Evolutionary conservation across 345 rosid species (phyloP), one percentile per base, ranked within the genome.

Genomic region (Adansonia digitata): DNA sequence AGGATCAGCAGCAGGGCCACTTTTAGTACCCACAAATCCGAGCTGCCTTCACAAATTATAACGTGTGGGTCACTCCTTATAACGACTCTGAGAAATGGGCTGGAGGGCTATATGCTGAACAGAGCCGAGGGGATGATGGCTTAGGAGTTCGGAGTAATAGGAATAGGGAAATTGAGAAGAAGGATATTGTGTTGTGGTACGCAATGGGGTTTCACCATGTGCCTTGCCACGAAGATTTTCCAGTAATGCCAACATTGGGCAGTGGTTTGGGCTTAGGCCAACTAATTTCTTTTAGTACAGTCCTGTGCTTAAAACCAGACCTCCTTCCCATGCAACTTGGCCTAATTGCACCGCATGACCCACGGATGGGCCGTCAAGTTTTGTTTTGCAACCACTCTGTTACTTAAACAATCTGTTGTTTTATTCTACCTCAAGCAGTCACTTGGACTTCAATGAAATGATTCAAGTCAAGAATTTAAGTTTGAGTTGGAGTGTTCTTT

Each of bases 21-120:
- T 86, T 45, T 20, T 86, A 14, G 0, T 86, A 70, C 9, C 89
- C 88, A 0, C 84, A 84, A 75, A 81, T 86, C 46, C 76, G 92
- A 0, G 85, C 65, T 0, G 83, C 84, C 2, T 88, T 86, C 64
- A 78, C 87, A 1, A 84, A 86, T 9, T 81, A 86, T 56, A 82
- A 85, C 24, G 81, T 88, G 40, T 88, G 90, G 92, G 82, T 86
- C 52, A 86, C 89, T 7, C 85, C 85, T 9, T 85, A 88, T 57
- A 86, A 88, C 20, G 82, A 72, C 75, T 81, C 88, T 0, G 90
- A 86, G 53, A 80, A 75, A 74, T 85, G 87, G 83, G 80, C 86
- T 1, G 53, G 20, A 1, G 53, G 53, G 20, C n/a, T 14, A 48
- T 48, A 48, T 17, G 82, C 74, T 12, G 87, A 85, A 59, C 84